phyloP scores from a whole-genome alignment of 768 basidiomycete genomes.

The Rhizopogon salebrosus region DNA sequence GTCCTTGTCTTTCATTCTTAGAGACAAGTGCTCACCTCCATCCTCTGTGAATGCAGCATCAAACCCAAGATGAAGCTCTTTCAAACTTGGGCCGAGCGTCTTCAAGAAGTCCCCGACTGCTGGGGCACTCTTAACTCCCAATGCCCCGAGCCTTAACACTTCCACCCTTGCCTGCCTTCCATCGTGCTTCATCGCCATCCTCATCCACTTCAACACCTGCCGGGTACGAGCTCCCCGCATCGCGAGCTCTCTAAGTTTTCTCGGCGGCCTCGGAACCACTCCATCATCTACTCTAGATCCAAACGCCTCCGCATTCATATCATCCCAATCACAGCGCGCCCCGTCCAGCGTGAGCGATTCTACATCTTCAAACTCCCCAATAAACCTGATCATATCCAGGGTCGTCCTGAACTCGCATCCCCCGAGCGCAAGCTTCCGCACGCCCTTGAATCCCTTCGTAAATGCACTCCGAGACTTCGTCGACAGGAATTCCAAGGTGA shows the following conservation, averaged over 20 bases:
- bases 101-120: constrained; percentile 22
- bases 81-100: constrained; percentile 14
- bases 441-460: constrained; percentile 18
- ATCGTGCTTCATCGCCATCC: constrained; percentile 12
- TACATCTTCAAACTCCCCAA: constrained; percentile 21
- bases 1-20: neutral
- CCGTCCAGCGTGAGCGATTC: constrained; percentile 25
- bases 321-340: constrained; percentile 14
- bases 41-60: constrained; percentile 24
- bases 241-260: constrained; percentile 20
- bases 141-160: constrained; percentile 22
- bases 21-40: constrained; percentile 18
- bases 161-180: neutral
- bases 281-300: constrained; percentile 1
- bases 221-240: constrained; percentile 19
- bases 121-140: constrained; percentile 20
- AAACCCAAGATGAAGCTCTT: constrained; percentile 24
- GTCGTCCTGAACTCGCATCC: constrained; percentile 21
- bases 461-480: constrained; percentile 20
- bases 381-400: constrained; percentile 22
- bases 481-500: constrained; percentile 30
- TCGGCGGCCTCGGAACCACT: constrained; percentile 12
- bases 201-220: constrained; percentile 25
- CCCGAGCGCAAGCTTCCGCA: constrained; percentile 16
- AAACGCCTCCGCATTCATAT: neutral